These are phyloP conservation scores for Cucumis hystrix DNA, from an alignment of 306 rosid species.

Conservation along the genomic window DNA sequence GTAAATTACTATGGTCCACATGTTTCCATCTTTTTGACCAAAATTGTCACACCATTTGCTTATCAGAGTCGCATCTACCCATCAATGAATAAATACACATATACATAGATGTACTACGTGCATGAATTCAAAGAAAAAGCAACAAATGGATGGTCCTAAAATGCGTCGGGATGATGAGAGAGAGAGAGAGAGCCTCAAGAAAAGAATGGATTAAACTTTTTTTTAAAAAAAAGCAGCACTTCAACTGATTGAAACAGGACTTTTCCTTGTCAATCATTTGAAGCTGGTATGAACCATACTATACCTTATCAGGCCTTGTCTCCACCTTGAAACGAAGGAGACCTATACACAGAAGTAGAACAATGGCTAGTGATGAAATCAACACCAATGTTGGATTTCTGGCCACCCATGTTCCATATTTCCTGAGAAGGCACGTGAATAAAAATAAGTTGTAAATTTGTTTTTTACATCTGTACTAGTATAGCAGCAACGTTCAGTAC, in stretches of 20 bases:
- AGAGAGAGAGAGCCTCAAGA: not conserved
- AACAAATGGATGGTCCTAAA: no score
- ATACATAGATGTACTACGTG: no score
- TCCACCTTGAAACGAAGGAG: conserved; percentile 85
- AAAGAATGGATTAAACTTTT: not conserved
- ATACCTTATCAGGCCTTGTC: conserved; percentile 89
- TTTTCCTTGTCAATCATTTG: not conserved
- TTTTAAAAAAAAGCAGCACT: not conserved
- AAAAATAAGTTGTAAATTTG: not conserved
- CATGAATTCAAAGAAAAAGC: no score
- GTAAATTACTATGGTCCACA: not conserved
- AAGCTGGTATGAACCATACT: no score
- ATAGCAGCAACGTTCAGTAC: conserved; percentile 21
- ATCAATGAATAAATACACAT: not conserved
- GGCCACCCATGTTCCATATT: conserved; percentile 83
- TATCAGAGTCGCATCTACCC: not conserved
- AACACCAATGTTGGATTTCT: conserved; percentile 59
- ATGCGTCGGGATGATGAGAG: not conserved
- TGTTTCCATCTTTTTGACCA: not conserved
- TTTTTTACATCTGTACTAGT: not conserved
- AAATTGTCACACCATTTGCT: not conserved
- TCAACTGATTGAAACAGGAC: conserved; percentile 1
- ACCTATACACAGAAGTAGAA: conserved; percentile 80
- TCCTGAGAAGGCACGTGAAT: conserved; percentile 30
- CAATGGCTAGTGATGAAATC: conserved; percentile 56